Base-by-base conservation (phyloP, 129 eudicot genomes). In the Sambucus nigra region DNA sequence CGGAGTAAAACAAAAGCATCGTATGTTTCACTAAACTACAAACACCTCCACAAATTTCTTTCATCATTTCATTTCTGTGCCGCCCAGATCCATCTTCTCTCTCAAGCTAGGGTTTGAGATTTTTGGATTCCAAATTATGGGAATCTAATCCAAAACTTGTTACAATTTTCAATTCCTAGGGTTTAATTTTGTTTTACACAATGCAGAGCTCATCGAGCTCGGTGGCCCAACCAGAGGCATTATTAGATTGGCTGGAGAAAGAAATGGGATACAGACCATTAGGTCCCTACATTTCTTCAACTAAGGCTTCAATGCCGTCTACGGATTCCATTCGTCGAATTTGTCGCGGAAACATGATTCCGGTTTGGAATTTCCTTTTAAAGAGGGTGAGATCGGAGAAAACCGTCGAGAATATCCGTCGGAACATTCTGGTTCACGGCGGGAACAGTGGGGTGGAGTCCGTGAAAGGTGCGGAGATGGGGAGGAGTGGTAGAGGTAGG, bases 271-370 rank as follows among this genome's bases (percentile, higher is more conserved):
- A 88, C 57, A 70, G 95, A 55, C 93, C 95, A 12, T 38, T 76
- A 13, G 95, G 93, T 6, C 82, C 74, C 0, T 57, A 82, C 59
- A 45, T 76, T 25, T 50, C 75, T 53, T 69, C 86, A 32, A 67
- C 57, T 6, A 77, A 76, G 54, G 55, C 91, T 0, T 44, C 80
- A 5, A 73, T 68, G 63, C 95, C 94, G 0, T 71, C 91, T 1
- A 59, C 61, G 0, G 95, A 91, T 28, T 75, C 95, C 0, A 64
- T 91, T 22, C 86, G 91, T 6, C 75, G 78, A 66, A 67, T 91
- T 64, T 86, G 84, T 51, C 76, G 99, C 4, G 99, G 95, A 52
- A 91, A 86, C 51, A 89, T 89, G 97, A 84, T 89, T 35, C 97
- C 97, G 0, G 81, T 89, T n/a, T 84, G 83, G 83, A 61, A 64